Conservation (phyloP, 2,329 filamentous ascomycete genomes). For the Hypomyces rosellus region DNA sequence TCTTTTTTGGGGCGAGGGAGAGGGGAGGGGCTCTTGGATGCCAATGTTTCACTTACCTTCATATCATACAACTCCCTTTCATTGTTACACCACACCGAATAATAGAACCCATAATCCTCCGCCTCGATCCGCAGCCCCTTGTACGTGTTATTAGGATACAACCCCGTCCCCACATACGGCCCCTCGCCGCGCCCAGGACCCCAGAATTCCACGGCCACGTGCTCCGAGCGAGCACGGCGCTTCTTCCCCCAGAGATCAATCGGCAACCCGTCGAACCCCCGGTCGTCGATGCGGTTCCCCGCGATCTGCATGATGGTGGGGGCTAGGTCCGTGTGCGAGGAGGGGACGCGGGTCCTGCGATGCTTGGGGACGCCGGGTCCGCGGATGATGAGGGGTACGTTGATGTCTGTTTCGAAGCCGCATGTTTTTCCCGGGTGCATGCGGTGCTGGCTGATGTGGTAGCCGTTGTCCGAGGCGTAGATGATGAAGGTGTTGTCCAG, state of each 20-base stretch:
- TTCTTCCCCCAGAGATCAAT: constrained; percentile 36
- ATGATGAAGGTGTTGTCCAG: constrained; percentile 57
- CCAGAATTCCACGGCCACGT: constrained; percentile 55
- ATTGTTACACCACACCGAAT: constrained; percentile 63
- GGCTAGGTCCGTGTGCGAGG: constrained; percentile 57
- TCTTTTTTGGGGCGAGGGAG: no score
- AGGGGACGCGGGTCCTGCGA: constrained; percentile 37
- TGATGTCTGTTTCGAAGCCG: constrained; percentile 53
- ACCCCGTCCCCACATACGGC: constrained; percentile 15
- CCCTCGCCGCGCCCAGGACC: constrained; percentile 37
- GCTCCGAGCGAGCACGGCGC: constrained; percentile 33
- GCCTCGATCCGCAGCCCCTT: constrained; percentile 52
- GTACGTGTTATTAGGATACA: constrained; percentile 48
- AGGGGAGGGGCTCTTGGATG: no score
- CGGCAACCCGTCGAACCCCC: constrained; percentile 47
- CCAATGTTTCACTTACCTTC: no score
- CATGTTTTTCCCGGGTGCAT: constrained; percentile 53
- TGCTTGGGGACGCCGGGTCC: constrained; percentile 45
- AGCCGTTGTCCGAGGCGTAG: constrained; percentile 56
- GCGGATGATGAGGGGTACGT: constrained; percentile 50
- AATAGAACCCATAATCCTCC: constrained; percentile 53
- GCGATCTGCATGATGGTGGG: constrained; percentile 50
- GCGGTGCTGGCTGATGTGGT: constrained; percentile 54
- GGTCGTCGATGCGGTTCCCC: constrained; percentile 34
- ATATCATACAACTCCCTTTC: constrained; percentile 62